A percentile compares a stretch with the other conserved stretches of the same genome.
Evolutionary conservation across 805 yeast species (phyloP).

Genomic region (Debaryomyces hansenii): DNA sequence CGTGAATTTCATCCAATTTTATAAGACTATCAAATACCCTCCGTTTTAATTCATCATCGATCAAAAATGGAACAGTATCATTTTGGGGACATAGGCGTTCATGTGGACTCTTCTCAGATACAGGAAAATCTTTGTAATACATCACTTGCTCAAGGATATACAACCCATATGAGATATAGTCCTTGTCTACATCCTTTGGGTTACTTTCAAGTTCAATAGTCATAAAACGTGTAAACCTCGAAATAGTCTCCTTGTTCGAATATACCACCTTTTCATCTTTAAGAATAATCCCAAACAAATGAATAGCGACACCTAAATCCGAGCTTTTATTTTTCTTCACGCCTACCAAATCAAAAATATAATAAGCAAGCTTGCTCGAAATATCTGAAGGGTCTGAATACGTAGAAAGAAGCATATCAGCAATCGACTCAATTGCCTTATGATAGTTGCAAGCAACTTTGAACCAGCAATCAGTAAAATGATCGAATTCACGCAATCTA

Average conservation of each 20-base stretch:
- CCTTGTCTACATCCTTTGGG: constrained; percentile 24
- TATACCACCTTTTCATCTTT: constrained; percentile 11
- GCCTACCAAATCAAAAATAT: constrained; percentile 12
- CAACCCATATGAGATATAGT: constrained; percentile 63
- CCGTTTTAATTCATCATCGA: constrained; percentile 19
- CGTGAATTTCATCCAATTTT: constrained; percentile 37
- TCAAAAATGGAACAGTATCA: constrained; percentile 11
- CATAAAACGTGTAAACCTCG: constrained; percentile 37
- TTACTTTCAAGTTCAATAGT: constrained; percentile 17
- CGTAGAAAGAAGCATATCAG: constrained; percentile 15
- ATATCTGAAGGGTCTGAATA: constrained; percentile 7
- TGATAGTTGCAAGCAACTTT: constrained; percentile 19
- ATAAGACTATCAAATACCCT: constrained; percentile 47
- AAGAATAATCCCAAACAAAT: constrained; percentile 11
- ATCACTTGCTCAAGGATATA: constrained; percentile 55
- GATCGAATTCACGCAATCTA: constrained; percentile 5
- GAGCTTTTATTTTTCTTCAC: constrained; percentile 7
- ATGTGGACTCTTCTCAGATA: constrained; percentile 30
- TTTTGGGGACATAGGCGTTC: constrained; percentile 7
- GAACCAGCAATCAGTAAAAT: constrained; percentile 16
- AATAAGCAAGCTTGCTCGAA: constrained; percentile 8
- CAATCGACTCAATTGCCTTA: constrained; percentile 16
- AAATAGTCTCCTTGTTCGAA: constrained; percentile 14
- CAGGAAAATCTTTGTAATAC: constrained; percentile 52
- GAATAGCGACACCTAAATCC: constrained; percentile 10